Evolutionary conservation across 108 stramenopile genomes (phyloP).

Genomic region (Cyclotella sp.): DNA sequence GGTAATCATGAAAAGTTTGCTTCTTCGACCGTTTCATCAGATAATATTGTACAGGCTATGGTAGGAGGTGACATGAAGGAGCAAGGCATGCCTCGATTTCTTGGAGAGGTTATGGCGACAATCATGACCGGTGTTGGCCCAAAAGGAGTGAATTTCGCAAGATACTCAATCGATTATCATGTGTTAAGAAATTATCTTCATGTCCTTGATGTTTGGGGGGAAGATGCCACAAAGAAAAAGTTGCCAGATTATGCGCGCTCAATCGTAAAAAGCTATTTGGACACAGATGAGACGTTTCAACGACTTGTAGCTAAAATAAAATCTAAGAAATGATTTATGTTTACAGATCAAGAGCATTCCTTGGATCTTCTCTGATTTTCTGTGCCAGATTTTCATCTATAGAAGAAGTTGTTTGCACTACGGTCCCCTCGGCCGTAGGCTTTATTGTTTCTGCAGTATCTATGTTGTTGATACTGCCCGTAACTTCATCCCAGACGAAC

Average conservation of each 20-base stretch:
- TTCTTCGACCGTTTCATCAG: conserved; percentile 64
- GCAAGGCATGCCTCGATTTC: conserved; percentile 68
- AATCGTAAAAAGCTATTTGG: conserved; percentile 66
- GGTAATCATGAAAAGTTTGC: conserved; percentile 73
- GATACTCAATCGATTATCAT: conserved; percentile 86
- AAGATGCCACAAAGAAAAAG: conserved; percentile 35
- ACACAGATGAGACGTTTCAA: conserved; percentile 49
- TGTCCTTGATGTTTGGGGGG: conserved; percentile 63
- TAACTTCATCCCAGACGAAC: conserved; percentile 17
- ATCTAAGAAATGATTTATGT: conserved; percentile 17
- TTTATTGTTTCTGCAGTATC: conserved; percentile 2
- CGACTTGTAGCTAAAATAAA: conserved; percentile 22
- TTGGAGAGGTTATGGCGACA: conserved; percentile 73
- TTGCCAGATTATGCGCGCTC: conserved; percentile 62
- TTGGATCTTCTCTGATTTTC: conserved; percentile 47
- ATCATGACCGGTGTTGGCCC: conserved; percentile 66
- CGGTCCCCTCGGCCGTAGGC: not conserved
- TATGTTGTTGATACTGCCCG: conserved; percentile 7
- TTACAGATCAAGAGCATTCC: conserved; percentile 53
- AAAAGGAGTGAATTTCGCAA: conserved; percentile 80
- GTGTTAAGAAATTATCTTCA: conserved; percentile 82
- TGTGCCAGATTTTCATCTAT: conserved; percentile 30
- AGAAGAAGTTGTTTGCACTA: conserved; percentile 19
- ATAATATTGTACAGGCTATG: conserved; percentile 68
- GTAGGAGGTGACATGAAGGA: conserved; percentile 56